Percentiles rank a stretch among this genome's conserved stretches.
Conservation (phyloP, 2,329 filamentous ascomycete species). For the Pyrenochaeta sp. region DNA sequence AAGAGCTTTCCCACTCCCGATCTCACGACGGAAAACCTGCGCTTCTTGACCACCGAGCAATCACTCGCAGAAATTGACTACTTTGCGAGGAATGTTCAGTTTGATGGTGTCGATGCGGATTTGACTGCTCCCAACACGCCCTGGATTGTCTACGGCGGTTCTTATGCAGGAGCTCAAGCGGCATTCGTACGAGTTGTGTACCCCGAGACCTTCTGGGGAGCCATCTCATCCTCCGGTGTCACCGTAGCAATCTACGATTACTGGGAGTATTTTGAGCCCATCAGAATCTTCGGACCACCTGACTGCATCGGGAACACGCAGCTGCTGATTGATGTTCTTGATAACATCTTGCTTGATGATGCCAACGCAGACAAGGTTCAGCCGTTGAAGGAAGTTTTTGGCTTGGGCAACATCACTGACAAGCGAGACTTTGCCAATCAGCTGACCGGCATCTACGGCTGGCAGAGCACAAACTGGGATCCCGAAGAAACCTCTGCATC, state of each 20-base stretch:
- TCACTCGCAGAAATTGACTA: conserved; percentile 81
- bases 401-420: conserved; percentile 57
- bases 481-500: conserved; percentile 57
- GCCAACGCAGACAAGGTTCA: conserved; percentile 53
- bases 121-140: conserved; percentile 71
- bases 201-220: conserved; percentile 78
- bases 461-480: conserved; percentile 66
- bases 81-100: conserved; percentile 76
- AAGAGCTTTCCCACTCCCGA: conserved; percentile 73
- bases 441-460: conserved; percentile 57
- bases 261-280: conserved; percentile 70
- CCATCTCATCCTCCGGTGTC: conserved; percentile 82
- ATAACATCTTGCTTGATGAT: conserved; percentile 63
- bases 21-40: conserved; percentile 72
- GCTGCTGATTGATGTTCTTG: conserved; percentile 65
- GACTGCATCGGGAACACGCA: conserved; percentile 72
- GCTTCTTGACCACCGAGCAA: conserved; percentile 85
- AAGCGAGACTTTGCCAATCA: conserved; percentile 62
- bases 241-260: conserved; percentile 80
- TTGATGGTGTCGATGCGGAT: conserved; percentile 71
- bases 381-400: conserved; percentile 62
- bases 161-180: conserved; percentile 81
- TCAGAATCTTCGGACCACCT: conserved; percentile 63
- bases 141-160: conserved; percentile 83
- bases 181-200: conserved; percentile 79